Evolutionary conservation across 176 grass and related monocot species (phyloP), one percentile per base, ranked within the genome.

Genomic region (Elymus sibiricus): DNA sequence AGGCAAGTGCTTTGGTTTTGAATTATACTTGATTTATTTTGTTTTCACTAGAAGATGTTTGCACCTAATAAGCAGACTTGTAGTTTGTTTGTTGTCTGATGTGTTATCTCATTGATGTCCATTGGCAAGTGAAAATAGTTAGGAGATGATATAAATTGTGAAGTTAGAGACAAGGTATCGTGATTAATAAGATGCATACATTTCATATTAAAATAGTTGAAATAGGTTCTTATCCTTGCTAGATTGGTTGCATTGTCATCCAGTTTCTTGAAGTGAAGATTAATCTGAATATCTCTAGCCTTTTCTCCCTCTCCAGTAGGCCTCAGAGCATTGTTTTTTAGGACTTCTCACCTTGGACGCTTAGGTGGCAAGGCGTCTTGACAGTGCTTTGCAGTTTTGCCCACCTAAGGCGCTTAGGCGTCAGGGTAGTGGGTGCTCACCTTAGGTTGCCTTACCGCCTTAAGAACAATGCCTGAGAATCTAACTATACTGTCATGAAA

Each of bases 1-100:
- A 93, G 92, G 95, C 80, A 95, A 91, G 88, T 85, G 32, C 63
- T 56, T 56, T 27, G 11, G 17, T 75, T 79, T 44, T 80, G 27
- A 80, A 43, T 86, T 85, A 73, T 86, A 63, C 12, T 70, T 42
- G 37, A 25, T 42, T 71, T 31, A 21, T 35, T 47, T 87, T 58
- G 9, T 67, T 53, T 75, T 65, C 40, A 80, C 28, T 26, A 59
- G 28, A 81, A 53, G 40, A 39, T 80, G 77, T 79, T 70, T 82
- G 19, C 39, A 11, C 37, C 24, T 16, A 25, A 55, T 16, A 25
- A 55, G 16, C 66, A 49, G 32, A 25, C 19, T 78, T 65, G 80
- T 34, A 35, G 32, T 68, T 68, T 15, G 7, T 34, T 67, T 35
- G 27, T 68, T 38, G 9, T 70, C 32, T 70, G 19, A 70, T 38